Conservation (phyloP, 371 early-diverging fungal species). For the Sporodiniella umbellata region DNA sequence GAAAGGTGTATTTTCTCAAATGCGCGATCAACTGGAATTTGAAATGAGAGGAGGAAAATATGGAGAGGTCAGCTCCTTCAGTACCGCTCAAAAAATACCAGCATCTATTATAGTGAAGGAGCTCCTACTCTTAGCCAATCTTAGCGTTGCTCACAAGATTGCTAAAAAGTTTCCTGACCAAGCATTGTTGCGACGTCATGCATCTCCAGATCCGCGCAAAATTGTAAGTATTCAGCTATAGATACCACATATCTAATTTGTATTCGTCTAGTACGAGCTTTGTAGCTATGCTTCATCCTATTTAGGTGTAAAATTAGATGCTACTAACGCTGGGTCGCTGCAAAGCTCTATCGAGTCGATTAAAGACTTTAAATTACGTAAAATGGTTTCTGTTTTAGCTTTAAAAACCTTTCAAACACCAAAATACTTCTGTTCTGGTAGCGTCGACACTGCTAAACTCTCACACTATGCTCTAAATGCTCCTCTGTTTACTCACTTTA, state of each 20-base stretch:
- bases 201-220: slow-evolving; percentile 53
- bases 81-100: not conserved
- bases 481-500: slow-evolving; percentile 83
- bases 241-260: not conserved
- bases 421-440: slow-evolving; percentile 86
- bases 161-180: slow-evolving; percentile 74
- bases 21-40: slow-evolving; percentile 30
- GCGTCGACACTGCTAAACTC: slow-evolving; percentile 53
- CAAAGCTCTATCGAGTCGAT: slow-evolving; percentile 69
- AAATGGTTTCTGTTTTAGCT: slow-evolving; percentile 5
- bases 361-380: slow-evolving; percentile 31
- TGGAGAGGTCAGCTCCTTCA: slow-evolving; percentile 1
- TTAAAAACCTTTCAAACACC: slow-evolving; percentile 77
- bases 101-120: slow-evolving; percentile 47
- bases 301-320: slow-evolving; percentile 48
- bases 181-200: slow-evolving; percentile 78
- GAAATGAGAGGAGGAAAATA: slow-evolving; percentile 1
- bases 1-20: slow-evolving; percentile 28
- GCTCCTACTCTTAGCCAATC: slow-evolving; percentile 91
- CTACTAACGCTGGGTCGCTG: slow-evolving; percentile 49
- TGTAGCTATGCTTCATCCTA: slow-evolving; percentile 41
- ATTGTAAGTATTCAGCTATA: slow-evolving; percentile 19
- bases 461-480: slow-evolving; percentile 74
- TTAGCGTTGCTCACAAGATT: slow-evolving; percentile 82
- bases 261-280: slow-evolving; percentile 29